These are phyloP conservation scores for Excoecaria agallocha DNA, from an alignment of 345 rosid species.

Conservation along the genomic window DNA sequence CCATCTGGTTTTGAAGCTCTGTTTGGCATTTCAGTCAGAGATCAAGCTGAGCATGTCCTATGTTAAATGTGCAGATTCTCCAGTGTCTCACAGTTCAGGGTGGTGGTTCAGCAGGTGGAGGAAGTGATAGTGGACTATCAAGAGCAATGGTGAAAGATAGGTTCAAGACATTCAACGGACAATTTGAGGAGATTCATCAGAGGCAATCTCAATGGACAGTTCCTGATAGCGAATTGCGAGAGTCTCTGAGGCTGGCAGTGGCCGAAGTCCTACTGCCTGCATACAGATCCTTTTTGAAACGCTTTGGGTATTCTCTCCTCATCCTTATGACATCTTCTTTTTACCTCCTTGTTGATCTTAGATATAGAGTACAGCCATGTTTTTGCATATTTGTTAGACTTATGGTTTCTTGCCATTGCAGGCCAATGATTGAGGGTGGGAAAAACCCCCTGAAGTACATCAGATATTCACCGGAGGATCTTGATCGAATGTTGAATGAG, in stretches of 20 bases:
- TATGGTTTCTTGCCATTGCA: slow-evolving; percentile 16
- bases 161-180: slow-evolving; percentile 78
- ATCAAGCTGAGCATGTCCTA: slow-evolving; percentile 14
- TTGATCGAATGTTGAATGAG: slow-evolving; percentile 86
- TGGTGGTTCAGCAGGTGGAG: slow-evolving; percentile 3
- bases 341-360: not conserved
- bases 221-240: slow-evolving; percentile 91
- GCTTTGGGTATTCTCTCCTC: slow-evolving; percentile 59
- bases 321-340: not conserved
- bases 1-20: not conserved
- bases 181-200: slow-evolving; percentile 88
- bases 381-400: not conserved
- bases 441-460: slow-evolving; percentile 83
- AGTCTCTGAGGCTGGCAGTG: slow-evolving; percentile 89
- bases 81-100: slow-evolving; percentile 82
- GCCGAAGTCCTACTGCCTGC: slow-evolving; percentile 98
- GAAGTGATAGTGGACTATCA: slow-evolving; percentile 45
- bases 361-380: too few species aligned
- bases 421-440: slow-evolving; percentile 86
- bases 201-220: slow-evolving; percentile 98
- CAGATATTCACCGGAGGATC: slow-evolving; percentile 67
- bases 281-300: slow-evolving; percentile 79
- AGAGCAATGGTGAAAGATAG: slow-evolving; percentile 82
- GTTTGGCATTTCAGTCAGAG: not conserved
- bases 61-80: slow-evolving; percentile 62